Conservation (phyloP, 441 rosid genomes). For the Kokia cookei region DNA sequence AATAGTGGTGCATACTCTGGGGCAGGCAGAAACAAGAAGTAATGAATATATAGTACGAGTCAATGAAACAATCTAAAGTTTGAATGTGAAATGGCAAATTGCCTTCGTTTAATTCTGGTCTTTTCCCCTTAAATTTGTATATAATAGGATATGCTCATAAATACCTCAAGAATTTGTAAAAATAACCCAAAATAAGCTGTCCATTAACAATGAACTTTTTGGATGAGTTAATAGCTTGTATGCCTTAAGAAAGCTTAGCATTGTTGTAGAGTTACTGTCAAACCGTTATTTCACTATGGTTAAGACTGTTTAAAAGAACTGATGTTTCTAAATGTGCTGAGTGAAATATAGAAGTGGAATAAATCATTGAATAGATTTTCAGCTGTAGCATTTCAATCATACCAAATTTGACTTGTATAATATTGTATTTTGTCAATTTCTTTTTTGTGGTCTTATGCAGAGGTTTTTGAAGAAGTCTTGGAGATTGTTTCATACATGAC, state of each 20-base stretch:
- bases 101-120: not conserved
- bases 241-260: not conserved
- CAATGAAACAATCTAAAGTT: not conserved
- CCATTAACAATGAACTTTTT: not conserved
- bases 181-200: not conserved
- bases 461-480: conserved; percentile 98
- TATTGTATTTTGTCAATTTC: not conserved
- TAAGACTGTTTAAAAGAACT: not conserved
- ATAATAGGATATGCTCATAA: not conserved
- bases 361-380: not conserved
- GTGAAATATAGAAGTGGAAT: not conserved
- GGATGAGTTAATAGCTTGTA: not conserved
- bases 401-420: not conserved
- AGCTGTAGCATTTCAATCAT: not conserved
- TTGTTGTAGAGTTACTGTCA: not conserved
- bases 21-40: not conserved
- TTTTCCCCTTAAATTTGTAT: not conserved
- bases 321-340: not conserved
- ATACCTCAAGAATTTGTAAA: not conserved
- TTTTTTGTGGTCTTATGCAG: conserved; percentile 31
- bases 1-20: not conserved
- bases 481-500: conserved; percentile 96
- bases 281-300: not conserved
- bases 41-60: not conserved
- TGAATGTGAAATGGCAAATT: not conserved